Conservation (phyloP, 2,329 filamentous ascomycete genomes). For the Phoma herbarum region DNA sequence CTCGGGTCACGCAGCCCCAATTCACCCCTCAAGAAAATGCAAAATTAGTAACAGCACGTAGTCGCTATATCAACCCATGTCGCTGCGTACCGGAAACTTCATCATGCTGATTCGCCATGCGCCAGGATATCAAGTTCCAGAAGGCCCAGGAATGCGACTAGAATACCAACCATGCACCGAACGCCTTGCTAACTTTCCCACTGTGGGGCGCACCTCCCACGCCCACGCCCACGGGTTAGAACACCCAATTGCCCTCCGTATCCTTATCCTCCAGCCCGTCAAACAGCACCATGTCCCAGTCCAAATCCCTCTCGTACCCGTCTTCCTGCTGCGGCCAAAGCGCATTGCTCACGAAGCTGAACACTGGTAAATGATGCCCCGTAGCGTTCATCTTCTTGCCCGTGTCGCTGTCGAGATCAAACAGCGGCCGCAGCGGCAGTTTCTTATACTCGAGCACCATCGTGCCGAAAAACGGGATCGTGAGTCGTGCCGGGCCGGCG, state of each 20-base stretch:
- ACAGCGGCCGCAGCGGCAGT: constrained; percentile 39
- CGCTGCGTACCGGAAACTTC: background rate
- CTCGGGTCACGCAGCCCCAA: background rate
- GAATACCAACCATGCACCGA: constrained; percentile 11
- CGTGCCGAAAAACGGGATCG: constrained; percentile 48
- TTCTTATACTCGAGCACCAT: constrained; percentile 43
- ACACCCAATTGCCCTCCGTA: constrained; percentile 48
- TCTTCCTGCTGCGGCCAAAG: constrained; percentile 41
- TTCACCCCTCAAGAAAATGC: background rate
- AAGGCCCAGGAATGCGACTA: constrained; percentile 12
- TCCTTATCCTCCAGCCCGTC: constrained; percentile 48
- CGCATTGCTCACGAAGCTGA: constrained; percentile 47
- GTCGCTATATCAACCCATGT: background rate
- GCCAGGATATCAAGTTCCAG: constrained; percentile 15
- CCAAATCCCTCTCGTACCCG: constrained; percentile 26
- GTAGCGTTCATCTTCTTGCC: constrained; percentile 40
- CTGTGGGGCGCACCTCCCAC: background rate
- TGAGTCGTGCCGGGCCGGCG: constrained; percentile 34
- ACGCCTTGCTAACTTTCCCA: constrained; percentile 13
- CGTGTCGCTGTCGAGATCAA: constrained; percentile 43
- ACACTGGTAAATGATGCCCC: constrained; percentile 40
- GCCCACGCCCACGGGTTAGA: constrained; percentile 13
- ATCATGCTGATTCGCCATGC: constrained; percentile 6
- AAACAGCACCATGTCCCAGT: constrained; percentile 49
- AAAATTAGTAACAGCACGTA: background rate